A percentile compares a stretch with the other conserved stretches of the same genome.
Conservation (phyloP, 2,329 filamentous ascomycete genomes). For the Calonectria crousiana region DNA sequence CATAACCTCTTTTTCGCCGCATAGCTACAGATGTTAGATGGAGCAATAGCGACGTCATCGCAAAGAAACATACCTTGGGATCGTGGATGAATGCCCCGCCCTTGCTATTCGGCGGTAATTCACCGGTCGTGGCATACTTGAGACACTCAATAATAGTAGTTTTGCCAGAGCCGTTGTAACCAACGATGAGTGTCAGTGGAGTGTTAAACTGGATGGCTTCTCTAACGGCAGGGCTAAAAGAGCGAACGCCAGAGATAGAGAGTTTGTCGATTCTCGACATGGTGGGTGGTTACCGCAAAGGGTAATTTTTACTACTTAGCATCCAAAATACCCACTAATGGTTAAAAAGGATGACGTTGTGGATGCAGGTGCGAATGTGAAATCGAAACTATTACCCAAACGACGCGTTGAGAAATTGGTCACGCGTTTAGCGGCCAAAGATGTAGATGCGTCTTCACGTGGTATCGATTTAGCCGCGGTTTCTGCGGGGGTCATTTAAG, state of each 20-base stretch:
- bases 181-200: constrained; percentile 95
- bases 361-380: neutral
- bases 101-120: constrained; percentile 90
- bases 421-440: constrained; percentile 14
- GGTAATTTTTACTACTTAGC: neutral
- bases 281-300: constrained; percentile 38
- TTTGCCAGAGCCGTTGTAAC: constrained; percentile 97
- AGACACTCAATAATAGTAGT: constrained; percentile 99
- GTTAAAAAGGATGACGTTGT: neutral
- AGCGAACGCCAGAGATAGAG: constrained; percentile 85
- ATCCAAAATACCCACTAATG: neutral
- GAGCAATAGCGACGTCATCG: neutral
- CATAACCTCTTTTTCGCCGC: constrained; percentile 87
- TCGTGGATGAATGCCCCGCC: constrained; percentile 97
- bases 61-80: constrained; percentile 75
- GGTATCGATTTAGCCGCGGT: constrained; percentile 4
- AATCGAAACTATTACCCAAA: neutral
- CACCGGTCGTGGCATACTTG: constrained; percentile 96
- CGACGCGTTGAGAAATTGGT: constrained; percentile 11
- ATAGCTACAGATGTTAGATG: constrained; percentile 62
- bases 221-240: constrained; percentile 80
- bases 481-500: neutral
- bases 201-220: constrained; percentile 91
- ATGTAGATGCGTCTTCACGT: constrained; percentile 23
- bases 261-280: constrained; percentile 91